Evolutionary conservation across 2,329 filamentous ascomycete genomes (phyloP), one percentile per base, ranked within the genome.

Genomic region (Talaromyces rugulosus): DNA sequence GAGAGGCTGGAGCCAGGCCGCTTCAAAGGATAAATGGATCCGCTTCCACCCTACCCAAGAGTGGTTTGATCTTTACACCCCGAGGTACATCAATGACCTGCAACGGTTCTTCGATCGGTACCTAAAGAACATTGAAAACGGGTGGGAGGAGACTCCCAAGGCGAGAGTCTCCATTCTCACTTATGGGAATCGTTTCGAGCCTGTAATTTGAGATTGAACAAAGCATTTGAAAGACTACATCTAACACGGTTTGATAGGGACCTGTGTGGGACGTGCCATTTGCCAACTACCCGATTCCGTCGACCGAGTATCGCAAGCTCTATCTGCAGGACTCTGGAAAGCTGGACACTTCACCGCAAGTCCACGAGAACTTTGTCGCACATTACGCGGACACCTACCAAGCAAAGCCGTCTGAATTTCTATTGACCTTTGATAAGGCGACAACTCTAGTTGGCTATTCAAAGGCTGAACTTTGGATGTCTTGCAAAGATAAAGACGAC

Each of bases 121-220:
- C 11, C 67, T 84, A 51, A 76, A 78, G 63, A 73, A 74, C 16
- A 75, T 83, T 44, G 77, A 83, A 58, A 78, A 75, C 58, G 34
- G 34, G n/a, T 58, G 56, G 56, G 36, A 58, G 28, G 5, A 50
- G 14, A 47, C 56, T 31, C 23, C 56, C 27, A 14, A 8, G 9
- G 52, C 31, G 5, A 30, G 52, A 18, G 16, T 54, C 2, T 54
- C 52, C 8, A 30, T 54, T n/a, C 30, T 44, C 16, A 44, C 42
- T 9, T 44, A 44, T 44, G 42, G 42, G 14, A 44, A 44, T 44
- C 42, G 42, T n/a, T 44, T 44, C n/a, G 42, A 44, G 42, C 16
- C 42, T 18, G 42, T 44, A 44, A 5, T 6, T 44, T 44, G 14
- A 23, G 23, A 23, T 23, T 23, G 23, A 23, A 23, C 23, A 2